A percentile compares a stretch with the other conserved stretches of the same genome.
phyloP scores from a whole-genome alignment of 805 yeast species.

The Lipomyces sp. region DNA sequence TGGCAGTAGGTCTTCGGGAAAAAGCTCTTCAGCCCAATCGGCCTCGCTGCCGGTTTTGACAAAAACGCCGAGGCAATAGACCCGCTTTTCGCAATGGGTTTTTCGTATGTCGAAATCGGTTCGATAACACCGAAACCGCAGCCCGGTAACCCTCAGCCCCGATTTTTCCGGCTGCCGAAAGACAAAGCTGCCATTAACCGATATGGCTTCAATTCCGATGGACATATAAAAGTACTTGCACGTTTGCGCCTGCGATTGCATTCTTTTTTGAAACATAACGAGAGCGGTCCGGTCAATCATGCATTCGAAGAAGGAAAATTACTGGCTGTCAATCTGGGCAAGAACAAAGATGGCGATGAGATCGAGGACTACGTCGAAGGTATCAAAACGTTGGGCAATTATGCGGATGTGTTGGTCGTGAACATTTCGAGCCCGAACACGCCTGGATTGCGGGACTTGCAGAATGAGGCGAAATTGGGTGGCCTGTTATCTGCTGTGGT shows the following conservation, averaged over 20 bases:
- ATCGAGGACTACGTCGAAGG: slow-evolving; percentile 84
- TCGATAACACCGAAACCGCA: slow-evolving; percentile 92
- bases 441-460: slow-evolving; percentile 89
- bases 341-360: slow-evolving; percentile 91
- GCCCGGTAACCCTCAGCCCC: slow-evolving; percentile 92
- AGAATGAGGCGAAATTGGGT: slow-evolving; percentile 73
- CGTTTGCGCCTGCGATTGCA: slow-evolving; percentile 67
- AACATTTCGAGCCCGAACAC: slow-evolving; percentile 96
- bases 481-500: slow-evolving; percentile 65
- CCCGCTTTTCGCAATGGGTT: slow-evolving; percentile 74
- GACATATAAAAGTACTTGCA: slow-evolving; percentile 75
- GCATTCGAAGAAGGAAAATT: slow-evolving; percentile 68
- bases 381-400: slow-evolving; percentile 76
- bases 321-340: slow-evolving; percentile 85
- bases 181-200: slow-evolving; percentile 93
- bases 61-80: slow-evolving; percentile 93
- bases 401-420: slow-evolving; percentile 86
- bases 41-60: slow-evolving; percentile 95
- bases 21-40: slow-evolving; percentile 73
- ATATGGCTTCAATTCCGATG: slow-evolving; percentile 92
- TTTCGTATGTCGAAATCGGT: slow-evolving; percentile 90
- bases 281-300: slow-evolving; percentile 36
- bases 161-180: slow-evolving; percentile 81
- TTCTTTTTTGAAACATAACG: slow-evolving; percentile 31
- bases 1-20: slow-evolving; percentile 60